Evolutionary conservation across 768 basidiomycete species (phyloP).

Genomic region (Lactarius sanguifluus): DNA sequence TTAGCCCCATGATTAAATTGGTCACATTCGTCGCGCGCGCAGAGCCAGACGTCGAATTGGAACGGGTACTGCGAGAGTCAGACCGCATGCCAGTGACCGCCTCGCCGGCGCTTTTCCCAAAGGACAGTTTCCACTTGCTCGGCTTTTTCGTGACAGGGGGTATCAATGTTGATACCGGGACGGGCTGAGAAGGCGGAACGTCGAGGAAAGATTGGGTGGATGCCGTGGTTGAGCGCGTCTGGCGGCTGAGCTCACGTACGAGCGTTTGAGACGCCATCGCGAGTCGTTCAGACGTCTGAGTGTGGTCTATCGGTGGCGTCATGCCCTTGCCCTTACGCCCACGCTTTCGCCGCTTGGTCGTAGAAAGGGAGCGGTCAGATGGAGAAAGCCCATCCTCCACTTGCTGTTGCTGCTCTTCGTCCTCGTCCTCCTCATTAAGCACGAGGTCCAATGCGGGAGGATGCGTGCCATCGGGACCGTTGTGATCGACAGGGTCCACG

Average conservation of each 20-base stretch:
- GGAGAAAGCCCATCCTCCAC: constrained; percentile 10
- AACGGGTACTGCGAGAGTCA: constrained; percentile 16
- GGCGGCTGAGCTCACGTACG: constrained; percentile 79
- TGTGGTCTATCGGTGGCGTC: constrained; percentile 37
- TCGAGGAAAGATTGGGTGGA: constrained; percentile 27
- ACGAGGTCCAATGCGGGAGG: constrained; percentile 26
- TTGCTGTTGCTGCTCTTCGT: constrained; percentile 41
- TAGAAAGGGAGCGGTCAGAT: constrained; percentile 44
- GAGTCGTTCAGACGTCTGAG: constrained; percentile 65
- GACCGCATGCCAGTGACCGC: constrained; percentile 3
- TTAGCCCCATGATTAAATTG: constrained; percentile 69
- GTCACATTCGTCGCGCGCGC: constrained; percentile 77
- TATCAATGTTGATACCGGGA: constrained; percentile 36
- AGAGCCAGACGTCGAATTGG: constrained; percentile 35
- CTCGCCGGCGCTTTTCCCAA: constrained; percentile 53
- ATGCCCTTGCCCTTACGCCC: constrained; percentile 81
- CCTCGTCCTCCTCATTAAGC: constrained; percentile 36
- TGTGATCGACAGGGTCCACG: constrained; percentile 39
- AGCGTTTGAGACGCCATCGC: constrained; percentile 80
- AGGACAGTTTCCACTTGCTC: constrained; percentile 83
- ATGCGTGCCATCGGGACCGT: constrained; percentile 25
- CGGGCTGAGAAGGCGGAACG: constrained; percentile 41
- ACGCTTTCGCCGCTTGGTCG: constrained; percentile 79
- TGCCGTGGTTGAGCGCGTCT: constrained; percentile 34
- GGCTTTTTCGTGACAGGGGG: constrained; percentile 60